Evolutionary conservation across 2,329 filamentous ascomycete genomes (phyloP), one percentile per base, ranked within the genome.

Genomic region (Metarhizium robertsii): DNA sequence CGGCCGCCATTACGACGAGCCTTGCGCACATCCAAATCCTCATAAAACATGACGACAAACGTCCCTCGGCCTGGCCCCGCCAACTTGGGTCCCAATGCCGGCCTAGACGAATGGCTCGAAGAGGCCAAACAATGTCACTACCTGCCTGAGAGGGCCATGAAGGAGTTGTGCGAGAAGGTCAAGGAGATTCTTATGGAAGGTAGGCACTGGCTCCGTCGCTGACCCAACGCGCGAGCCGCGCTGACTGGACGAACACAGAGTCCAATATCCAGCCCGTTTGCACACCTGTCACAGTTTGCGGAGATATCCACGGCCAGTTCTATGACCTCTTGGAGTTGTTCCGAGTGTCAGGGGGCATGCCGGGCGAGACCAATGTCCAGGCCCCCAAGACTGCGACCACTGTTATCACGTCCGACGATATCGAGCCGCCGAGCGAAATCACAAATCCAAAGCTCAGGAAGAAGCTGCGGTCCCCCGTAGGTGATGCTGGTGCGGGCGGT

Each of bases 181-280:
- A 99, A 99, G 77, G 94, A 97, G 74, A 95, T 90, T 62, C 80
- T 99, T 66, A 99, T 99, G 94, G 94, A 99, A 79, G 90, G 90
- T 94, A 70, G 61, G 66, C 57, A 48, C 53, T 50, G 20, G 45
- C 25, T 46, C 14, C 3, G 30, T 13, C 20, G 46, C 16, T 36
- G 40, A 46, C 20, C 6, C 29, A 20, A 25, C 3, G 7, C n/a
- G 18, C 6, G 16, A 25, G 42, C 42, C 6, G 10, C 42, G 42
- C 42, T 45, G 42, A 40, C 42, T 10, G n/a, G 18, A 13, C 11
- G 18, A 46, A 7, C 18, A 34, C 63, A 95, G 94, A 99, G 75
- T 96, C 92, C 61, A 99, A 99, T 70, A 97, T 99, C 57, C 94
- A 97, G 71, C 94, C 94, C n/a, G 92, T 99, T 20, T 85, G 88